Base-by-base conservation (phyloP, 345 rosid species). In the Hibiscus syriacus region DNA sequence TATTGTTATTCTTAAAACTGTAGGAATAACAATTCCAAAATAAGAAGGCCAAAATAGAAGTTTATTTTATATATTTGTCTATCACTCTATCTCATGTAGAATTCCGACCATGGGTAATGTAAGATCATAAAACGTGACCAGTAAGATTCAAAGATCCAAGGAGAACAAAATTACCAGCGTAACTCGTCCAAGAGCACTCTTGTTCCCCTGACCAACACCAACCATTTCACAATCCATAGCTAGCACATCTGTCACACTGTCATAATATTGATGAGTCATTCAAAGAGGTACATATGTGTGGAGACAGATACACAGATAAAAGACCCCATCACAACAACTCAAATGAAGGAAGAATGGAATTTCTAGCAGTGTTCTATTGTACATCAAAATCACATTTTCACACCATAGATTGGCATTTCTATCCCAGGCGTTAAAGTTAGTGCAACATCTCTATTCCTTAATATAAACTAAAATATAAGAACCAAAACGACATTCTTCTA, bases 201-300 rank as follows among this genome's bases (percentile, higher is more conserved):
- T 89, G 70, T 84, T 94, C 81, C 91, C 96, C 75, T 80, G 91
- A 70, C 89, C 79, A 11, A 91, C 85, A 63, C 99, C 99, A 76
- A 94, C 99, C 99, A 94, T 91, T 82, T 94, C 99, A 23, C 99
- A 94, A 66, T 94, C 97, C 91, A 94, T 89, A 50, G 92, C 99
- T 60, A 94, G 77, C 62, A 66, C 92, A 80, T 85, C 91, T 70
- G 97, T 87, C 82, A 87, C 27, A 82, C 97, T 94, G 92, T 65
- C 72, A 73, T 41, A 72, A 26, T 54, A 48, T 70, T 68, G 63
- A 70, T 71, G 20, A 69, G 75, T 61, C 14, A 70, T 25, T 67
- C 22, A 32, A 59, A 27, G 29, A 8, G 43, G 1, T 41, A 69
- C 39, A 38, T 43, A 55, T 23, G 64, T 53, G 54, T 20, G 0